Evolutionary conservation across 805 yeast species (phyloP).

Genomic region (Yarrowia hollandica): DNA sequence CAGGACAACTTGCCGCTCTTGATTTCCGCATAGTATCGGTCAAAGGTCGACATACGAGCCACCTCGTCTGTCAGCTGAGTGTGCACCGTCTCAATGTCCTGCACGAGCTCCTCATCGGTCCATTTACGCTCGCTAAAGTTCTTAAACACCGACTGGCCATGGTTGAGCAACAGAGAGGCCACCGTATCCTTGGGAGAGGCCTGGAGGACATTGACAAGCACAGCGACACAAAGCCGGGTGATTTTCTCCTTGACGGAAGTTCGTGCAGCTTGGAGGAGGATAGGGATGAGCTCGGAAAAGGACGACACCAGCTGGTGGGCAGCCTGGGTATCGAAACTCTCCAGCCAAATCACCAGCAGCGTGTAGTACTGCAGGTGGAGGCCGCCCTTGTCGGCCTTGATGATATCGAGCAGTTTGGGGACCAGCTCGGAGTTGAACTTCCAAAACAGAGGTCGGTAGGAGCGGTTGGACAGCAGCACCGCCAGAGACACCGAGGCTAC

Average conservation of each 20-base stretch:
- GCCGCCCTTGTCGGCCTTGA: constrained; percentile 49
- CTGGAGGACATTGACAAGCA: constrained; percentile 48
- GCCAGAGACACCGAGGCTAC: constrained; percentile 65
- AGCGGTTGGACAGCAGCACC: constrained; percentile 55
- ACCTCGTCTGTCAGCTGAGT: constrained; percentile 70
- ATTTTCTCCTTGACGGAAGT: constrained; percentile 90
- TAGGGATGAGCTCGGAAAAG: constrained; percentile 52
- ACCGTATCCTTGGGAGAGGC: constrained; percentile 49
- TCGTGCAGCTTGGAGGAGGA: constrained; percentile 57
- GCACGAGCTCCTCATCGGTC: constrained; percentile 87
- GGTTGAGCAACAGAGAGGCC: constrained; percentile 67
- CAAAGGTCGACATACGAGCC: constrained; percentile 81
- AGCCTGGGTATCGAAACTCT: constrained; percentile 66
- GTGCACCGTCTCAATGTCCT: constrained; percentile 62
- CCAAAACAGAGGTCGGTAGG: constrained; percentile 57
- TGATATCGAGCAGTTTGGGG: constrained; percentile 52
- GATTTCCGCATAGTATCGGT: constrained; percentile 84
- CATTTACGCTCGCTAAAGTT: constrained; percentile 83
- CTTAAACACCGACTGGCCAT: constrained; percentile 67
- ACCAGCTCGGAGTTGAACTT: constrained; percentile 46
- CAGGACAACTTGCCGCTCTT: constrained; percentile 74
- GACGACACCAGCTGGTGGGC: constrained; percentile 51
- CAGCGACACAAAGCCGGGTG: constrained; percentile 77
- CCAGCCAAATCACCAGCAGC: constrained; percentile 77
- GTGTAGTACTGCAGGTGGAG: constrained; percentile 83